Base-by-base conservation (phyloP, 2,329 filamentous ascomycete species). In the Cladophialophora bantiana region DNA sequence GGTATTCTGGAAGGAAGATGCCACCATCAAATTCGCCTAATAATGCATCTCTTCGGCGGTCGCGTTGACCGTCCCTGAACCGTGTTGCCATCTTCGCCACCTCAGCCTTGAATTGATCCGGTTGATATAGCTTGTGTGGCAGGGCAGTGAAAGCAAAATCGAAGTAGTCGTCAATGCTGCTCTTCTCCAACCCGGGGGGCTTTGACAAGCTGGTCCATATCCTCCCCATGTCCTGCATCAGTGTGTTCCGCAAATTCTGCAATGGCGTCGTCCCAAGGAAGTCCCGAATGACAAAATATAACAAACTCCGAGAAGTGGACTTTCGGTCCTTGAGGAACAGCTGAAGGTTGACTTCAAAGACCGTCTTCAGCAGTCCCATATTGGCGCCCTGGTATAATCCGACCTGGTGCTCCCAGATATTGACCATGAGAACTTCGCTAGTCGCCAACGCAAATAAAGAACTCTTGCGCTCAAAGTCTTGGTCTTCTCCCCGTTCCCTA, bases 341-440 rank as follows among this genome's bases (percentile, higher is more conserved):
- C 80, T 98, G 94, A 77, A 99, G 79, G 77, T 99, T 99, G 79
- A 99, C 95, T 82, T 99, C 95, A 74, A 99, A 99, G 3, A 99
- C 95, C 0, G 96, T 99, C 86, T 99, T 99, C 75, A 99, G 84
- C 74, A 99, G 81, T 7, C 95, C 95, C 95, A 99, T 99, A 79
- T 99, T 99, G 74, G 95, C 95, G 65, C 95, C 95, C 81, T 99
- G 94, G 78, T 99, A 99, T 78, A 99, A 80, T 56, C 95, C 95
- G 69, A 99, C 95, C 80, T 99, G 95, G 79, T 97, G 94, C 81
- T 99, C 95, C 95, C 95, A 99, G 72, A 99, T 96, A 78, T 99
- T 99, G 79, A 99, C 91, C 76, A 99, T 96, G 73, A 99, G 85
- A 60, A 99, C 94, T 82, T 99, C 95, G 78, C 94, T 98, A 18